phyloP scores from a whole-genome alignment of 2,329 filamentous ascomycete genomes.

The Scedosporium apiospermum region DNA sequence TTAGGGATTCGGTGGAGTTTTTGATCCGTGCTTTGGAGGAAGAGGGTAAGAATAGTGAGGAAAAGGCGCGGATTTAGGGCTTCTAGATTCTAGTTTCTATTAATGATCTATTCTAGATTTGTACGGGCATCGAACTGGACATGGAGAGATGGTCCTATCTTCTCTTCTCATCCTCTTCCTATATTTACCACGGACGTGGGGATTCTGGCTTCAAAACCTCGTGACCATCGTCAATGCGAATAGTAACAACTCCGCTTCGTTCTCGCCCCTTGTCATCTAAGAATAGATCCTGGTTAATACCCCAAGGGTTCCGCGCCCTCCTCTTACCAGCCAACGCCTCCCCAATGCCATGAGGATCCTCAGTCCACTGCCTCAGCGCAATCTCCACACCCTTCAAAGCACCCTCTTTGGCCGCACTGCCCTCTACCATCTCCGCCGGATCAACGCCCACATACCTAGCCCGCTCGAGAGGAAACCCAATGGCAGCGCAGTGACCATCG shows the following conservation, averaged over 20 bases:
- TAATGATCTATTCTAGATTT: no score
- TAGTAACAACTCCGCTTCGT: slow-evolving; percentile 28
- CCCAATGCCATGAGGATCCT: slow-evolving; percentile 42
- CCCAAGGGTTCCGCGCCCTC: slow-evolving; percentile 39
- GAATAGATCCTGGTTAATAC: slow-evolving; percentile 34
- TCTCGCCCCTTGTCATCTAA: slow-evolving; percentile 19
- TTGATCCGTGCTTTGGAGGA: slow-evolving; percentile 38
- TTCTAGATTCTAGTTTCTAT: no score
- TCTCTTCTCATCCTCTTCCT: neutral
- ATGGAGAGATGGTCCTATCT: no score
- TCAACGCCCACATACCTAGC: slow-evolving; percentile 54
- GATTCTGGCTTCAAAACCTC: slow-evolving; percentile 30
- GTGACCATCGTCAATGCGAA: slow-evolving; percentile 19
- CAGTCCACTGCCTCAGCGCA: slow-evolving; percentile 38
- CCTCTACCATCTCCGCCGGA: slow-evolving; percentile 37
- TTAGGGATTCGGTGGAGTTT: slow-evolving; percentile 55
- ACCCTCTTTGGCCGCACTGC: slow-evolving; percentile 21
- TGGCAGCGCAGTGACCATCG: slow-evolving; percentile 52
- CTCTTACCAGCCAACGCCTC: slow-evolving; percentile 37
- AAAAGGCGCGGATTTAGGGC: neutral
- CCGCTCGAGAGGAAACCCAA: slow-evolving; percentile 39
- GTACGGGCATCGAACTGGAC: no score
- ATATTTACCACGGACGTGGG: slow-evolving; percentile 28
- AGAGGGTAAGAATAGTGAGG: slow-evolving; percentile 13
- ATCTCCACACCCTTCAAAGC: slow-evolving; percentile 31